Conservation (phyloP, 139 green algal species). For the Micractinium conductrix region DNA sequence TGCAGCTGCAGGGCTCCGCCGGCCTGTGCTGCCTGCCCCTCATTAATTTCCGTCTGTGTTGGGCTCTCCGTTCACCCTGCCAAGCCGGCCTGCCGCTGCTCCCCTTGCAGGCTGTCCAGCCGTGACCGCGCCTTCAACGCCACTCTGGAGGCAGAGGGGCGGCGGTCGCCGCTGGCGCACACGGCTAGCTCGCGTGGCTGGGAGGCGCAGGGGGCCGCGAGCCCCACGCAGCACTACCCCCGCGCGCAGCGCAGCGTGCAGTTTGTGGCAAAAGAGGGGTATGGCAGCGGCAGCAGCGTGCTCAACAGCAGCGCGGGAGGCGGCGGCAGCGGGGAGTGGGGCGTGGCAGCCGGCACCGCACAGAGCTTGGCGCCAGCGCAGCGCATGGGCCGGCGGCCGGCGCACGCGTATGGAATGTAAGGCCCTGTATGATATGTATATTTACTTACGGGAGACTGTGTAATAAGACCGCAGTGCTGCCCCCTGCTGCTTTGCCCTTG, state of each 20-base stretch:
- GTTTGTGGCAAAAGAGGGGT: neutral
- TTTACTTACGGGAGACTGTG: no score
- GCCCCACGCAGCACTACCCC: neutral
- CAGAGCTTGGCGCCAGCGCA: neutral
- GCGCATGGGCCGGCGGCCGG: neutral
- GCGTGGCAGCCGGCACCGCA: no score
- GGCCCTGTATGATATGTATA: no score
- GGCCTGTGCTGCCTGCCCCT: neutral
- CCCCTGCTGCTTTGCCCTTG: no score
- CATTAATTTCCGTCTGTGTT: neutral
- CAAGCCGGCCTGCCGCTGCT: no score
- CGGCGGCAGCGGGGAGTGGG: no score
- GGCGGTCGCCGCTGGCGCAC: conserved; percentile 7
- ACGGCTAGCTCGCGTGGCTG: neutral
- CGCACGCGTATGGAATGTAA: no score
- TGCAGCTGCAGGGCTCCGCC: neutral
- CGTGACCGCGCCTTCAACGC: neutral
- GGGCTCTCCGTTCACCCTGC: no score
- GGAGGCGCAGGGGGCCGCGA: neutral
- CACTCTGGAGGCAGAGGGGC: neutral
- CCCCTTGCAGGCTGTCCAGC: neutral
- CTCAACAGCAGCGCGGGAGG: no score
- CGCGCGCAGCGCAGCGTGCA: neutral
- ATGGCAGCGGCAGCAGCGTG: neutral
- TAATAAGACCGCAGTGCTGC: no score